These are phyloP conservation scores for Apiospora kogelbergensis DNA, from an alignment of 2,329 filamentous ascomycete genomes.

Conservation along the genomic window DNA sequence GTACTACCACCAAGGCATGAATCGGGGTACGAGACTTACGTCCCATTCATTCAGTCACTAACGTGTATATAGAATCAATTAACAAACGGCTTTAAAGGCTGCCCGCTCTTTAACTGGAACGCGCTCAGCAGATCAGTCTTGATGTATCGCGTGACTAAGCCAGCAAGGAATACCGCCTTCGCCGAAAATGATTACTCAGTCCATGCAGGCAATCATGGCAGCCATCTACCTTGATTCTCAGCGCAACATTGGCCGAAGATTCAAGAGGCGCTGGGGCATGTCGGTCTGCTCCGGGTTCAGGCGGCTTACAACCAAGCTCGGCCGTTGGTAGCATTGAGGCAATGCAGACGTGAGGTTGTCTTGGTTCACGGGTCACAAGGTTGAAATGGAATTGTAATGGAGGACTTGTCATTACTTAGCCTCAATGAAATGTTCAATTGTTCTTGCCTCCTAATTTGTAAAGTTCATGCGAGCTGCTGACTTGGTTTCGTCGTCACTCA, in stretches of 20 bases:
- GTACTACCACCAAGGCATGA: neutral
- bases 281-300: neutral
- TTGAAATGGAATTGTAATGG: neutral
- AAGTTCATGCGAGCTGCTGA: neutral
- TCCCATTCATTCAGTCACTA: neutral
- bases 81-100: neutral
- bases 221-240: neutral
- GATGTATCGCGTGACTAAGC: neutral
- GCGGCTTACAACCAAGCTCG: neutral
- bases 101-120: neutral
- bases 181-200: neutral
- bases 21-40: neutral
- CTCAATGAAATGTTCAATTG: neutral
- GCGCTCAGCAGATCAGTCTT: neutral
- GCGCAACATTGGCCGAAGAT: neutral
- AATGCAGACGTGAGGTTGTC: neutral
- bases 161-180: neutral
- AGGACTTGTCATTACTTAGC: neutral
- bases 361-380: neutral
- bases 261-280: neutral
- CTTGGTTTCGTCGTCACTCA: neutral
- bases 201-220: neutral
- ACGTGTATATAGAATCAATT: neutral
- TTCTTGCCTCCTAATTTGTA: neutral
- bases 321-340: neutral